These are phyloP conservation scores for Globisporangium apiculatum DNA, from an alignment of 352 stramenopile species.

Conservation along the genomic window DNA sequence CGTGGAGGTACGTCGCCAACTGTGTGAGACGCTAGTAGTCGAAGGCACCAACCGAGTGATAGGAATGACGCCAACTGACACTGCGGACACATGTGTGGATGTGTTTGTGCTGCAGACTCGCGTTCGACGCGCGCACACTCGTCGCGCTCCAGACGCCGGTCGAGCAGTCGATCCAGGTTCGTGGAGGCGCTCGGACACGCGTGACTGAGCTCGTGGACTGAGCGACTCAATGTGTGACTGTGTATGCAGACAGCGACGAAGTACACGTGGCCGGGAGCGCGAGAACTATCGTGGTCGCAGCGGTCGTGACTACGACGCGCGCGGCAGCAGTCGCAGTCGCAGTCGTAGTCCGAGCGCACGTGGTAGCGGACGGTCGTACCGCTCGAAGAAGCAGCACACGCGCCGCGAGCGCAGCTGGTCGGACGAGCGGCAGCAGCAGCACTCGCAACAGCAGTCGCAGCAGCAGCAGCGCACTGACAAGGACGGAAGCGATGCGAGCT, in stretches of 20 bases:
- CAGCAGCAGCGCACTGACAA: slow-evolving; percentile 16
- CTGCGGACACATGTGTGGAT: neutral
- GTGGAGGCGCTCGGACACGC: neutral
- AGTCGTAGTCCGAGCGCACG: slow-evolving; percentile 11
- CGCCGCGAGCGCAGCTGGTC: slow-evolving; percentile 12
- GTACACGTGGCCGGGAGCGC: slow-evolving; percentile 1
- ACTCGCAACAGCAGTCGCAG: slow-evolving; percentile 3
- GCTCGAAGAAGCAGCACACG: slow-evolving; percentile 12
- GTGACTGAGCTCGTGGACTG: neutral
- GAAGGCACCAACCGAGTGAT: too few relatives aligned
- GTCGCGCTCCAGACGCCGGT: slow-evolving; percentile 14
- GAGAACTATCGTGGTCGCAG: slow-evolving; percentile 8
- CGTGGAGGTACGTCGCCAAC: slow-evolving; percentile 2
- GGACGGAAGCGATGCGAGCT: slow-evolving; percentile 68
- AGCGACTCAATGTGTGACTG: neutral
- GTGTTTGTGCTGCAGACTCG: neutral
- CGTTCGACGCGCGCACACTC: slow-evolving; percentile 6
- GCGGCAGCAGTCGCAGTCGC: slow-evolving; percentile 14
- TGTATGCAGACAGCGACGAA: slow-evolving; percentile 4
- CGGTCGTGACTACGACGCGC: slow-evolving; percentile 3
- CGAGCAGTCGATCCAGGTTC: slow-evolving; percentile 10
- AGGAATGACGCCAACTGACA: too few relatives aligned
- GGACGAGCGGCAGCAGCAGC: slow-evolving; percentile 6
- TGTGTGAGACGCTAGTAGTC: too few relatives aligned
- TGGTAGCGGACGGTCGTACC: slow-evolving; percentile 9